phyloP scores from a whole-genome alignment of 164 flowering plant species.

The Macadamia tetraphylla region DNA sequence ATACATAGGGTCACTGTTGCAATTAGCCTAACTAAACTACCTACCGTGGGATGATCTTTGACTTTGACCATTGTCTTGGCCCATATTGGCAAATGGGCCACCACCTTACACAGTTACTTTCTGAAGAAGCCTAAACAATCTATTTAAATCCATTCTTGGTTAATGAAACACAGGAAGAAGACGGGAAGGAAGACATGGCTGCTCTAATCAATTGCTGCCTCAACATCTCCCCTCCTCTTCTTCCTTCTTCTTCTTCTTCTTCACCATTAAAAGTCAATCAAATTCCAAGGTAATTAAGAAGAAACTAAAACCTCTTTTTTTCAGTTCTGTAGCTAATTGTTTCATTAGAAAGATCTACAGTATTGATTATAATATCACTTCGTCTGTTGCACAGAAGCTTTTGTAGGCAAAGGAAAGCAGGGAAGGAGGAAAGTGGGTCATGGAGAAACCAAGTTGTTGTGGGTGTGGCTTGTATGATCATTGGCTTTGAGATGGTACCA shows the following conservation, averaged over 20 bases:
- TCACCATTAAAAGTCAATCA: not conserved
- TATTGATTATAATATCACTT: too few relatives aligned
- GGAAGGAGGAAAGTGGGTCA: not conserved
- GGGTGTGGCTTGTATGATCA: conserved; percentile 20
- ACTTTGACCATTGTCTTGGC: too few relatives aligned
- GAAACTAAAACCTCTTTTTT: not conserved
- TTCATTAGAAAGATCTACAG: too few relatives aligned
- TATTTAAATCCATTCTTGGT: too few relatives aligned
- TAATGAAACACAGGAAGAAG: not conserved
- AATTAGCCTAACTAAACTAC: not conserved
- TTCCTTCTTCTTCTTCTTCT: not conserved
- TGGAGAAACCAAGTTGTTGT: conserved; percentile 18
- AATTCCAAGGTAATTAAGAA: conserved; percentile 8
- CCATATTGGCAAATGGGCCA: too few relatives aligned
- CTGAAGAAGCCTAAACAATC: too few relatives aligned
- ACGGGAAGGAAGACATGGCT: not conserved
- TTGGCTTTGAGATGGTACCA: conserved; percentile 17
- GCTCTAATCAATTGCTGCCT: conserved; percentile 8
- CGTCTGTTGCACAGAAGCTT: too few relatives aligned
- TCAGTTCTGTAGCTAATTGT: too few relatives aligned
- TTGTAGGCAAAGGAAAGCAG: conserved; percentile 12
- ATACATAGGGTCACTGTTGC: not conserved
- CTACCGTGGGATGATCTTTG: too few relatives aligned
- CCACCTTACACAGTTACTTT: too few relatives aligned
- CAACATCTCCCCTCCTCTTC: conserved; percentile 1